Conservation (phyloP, 2,329 filamentous ascomycete genomes). For the Exophiala aquamarina region DNA sequence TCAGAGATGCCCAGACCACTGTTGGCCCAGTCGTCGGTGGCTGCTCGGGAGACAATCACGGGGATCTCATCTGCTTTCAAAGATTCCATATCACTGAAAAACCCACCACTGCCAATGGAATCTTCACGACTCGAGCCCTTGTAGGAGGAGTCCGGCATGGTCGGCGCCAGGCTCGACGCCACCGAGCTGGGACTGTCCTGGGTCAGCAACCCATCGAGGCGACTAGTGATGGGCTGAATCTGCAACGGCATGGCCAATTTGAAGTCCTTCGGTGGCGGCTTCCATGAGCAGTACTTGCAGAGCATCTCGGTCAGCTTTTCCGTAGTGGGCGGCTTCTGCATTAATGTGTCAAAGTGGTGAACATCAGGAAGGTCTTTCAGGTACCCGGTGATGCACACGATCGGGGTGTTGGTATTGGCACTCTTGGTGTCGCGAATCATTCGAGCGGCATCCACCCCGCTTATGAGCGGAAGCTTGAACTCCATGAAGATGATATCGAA, state of each 20-base stretch:
- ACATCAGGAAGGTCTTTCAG: slow-evolving; percentile 94
- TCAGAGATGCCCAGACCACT: slow-evolving; percentile 76
- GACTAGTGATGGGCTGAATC: slow-evolving; percentile 35
- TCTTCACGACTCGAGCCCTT: slow-evolving; percentile 79
- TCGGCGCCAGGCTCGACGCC: slow-evolving; percentile 69
- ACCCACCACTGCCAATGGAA: slow-evolving; percentile 77
- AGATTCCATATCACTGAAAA: slow-evolving; percentile 83
- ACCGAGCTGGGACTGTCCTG: slow-evolving; percentile 85
- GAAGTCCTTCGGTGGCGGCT: slow-evolving; percentile 66
- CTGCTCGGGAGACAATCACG: slow-evolving; percentile 71
- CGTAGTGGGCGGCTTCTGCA: slow-evolving; percentile 94
- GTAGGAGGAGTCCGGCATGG: slow-evolving; percentile 72
- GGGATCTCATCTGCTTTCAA: slow-evolving; percentile 75
- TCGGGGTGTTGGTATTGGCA: slow-evolving; percentile 88
- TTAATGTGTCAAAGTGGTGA: slow-evolving; percentile 91
- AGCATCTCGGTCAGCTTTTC: slow-evolving; percentile 88
- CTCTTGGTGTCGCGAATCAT: slow-evolving; percentile 99
- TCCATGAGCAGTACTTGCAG: slow-evolving; percentile 89
- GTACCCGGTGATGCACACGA: slow-evolving; percentile 95
- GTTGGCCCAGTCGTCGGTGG: slow-evolving; percentile 74
- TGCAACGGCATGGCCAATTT: slow-evolving; percentile 55
- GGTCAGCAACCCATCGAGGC: slow-evolving; percentile 48
- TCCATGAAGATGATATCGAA: slow-evolving; percentile 99
- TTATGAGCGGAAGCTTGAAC: slow-evolving; percentile 92
- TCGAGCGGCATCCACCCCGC: slow-evolving; percentile 88